Evolutionary conservation across 116 monocot species (phyloP).

Genomic region (Posidonia oceanica): DNA sequence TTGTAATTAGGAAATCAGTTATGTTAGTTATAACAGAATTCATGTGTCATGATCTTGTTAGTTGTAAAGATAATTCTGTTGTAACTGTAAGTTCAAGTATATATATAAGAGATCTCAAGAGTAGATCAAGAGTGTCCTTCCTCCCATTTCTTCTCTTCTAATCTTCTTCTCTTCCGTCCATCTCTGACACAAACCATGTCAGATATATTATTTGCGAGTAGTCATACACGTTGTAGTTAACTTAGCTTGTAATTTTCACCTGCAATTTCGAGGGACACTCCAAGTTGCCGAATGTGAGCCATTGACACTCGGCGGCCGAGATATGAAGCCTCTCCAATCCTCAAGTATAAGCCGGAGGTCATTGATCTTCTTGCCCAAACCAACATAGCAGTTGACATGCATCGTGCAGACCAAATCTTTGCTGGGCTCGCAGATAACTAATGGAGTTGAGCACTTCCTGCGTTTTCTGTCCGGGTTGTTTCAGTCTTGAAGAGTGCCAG

Average conservation of each 20-base stretch:
- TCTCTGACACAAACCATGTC: too few relatives aligned
- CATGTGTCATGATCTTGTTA: too few relatives aligned
- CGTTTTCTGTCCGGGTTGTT: slow-evolving; percentile 2
- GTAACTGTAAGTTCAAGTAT: too few relatives aligned
- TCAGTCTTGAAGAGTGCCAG: slow-evolving; percentile 19
- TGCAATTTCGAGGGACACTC: slow-evolving; percentile 20
- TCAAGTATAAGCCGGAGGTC: slow-evolving; percentile 14
- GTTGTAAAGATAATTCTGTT: too few relatives aligned
- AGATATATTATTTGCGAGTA: too few relatives aligned
- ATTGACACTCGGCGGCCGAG: slow-evolving; percentile 1
- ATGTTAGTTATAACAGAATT: too few relatives aligned
- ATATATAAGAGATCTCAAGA: too few relatives aligned
- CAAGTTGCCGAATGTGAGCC: slow-evolving; percentile 3
- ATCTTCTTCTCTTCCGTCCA: too few relatives aligned
- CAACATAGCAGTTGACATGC: slow-evolving; percentile 19
- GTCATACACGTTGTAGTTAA: too few relatives aligned
- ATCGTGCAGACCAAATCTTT: slow-evolving; percentile 19
- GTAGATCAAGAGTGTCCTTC: too few relatives aligned
- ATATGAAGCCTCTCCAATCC: slow-evolving; percentile 10
- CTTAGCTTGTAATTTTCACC: neutral
- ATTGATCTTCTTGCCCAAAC: slow-evolving; percentile 6
- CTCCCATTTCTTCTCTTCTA: too few relatives aligned
- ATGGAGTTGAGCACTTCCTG: slow-evolving; percentile 21
- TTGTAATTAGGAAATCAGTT: too few relatives aligned
- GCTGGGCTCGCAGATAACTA: slow-evolving; percentile 13